Evolutionary conservation across 2,329 filamentous ascomycete species (phyloP).

Genomic region (Aspergillus pseudotamarii): DNA sequence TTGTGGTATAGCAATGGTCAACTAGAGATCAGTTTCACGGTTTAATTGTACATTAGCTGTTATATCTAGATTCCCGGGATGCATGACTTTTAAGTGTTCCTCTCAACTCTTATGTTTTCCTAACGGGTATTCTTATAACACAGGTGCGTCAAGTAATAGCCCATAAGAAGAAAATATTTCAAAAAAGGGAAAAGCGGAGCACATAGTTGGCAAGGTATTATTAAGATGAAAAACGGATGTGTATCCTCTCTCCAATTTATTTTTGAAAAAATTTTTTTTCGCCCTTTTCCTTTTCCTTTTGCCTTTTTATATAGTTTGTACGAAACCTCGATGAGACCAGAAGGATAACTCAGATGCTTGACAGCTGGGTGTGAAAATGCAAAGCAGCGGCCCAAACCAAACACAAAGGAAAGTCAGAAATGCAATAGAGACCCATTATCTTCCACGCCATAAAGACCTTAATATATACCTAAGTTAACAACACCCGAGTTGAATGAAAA

Average conservation of each 20-base stretch:
- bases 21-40: constrained; percentile 18
- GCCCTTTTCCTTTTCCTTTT: background rate
- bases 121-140: constrained; percentile 11
- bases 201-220: background rate
- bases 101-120: constrained; percentile 25
- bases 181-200: constrained; percentile 3
- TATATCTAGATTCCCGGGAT: constrained; percentile 32
- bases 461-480: constrained; percentile 8
- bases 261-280: background rate
- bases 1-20: constrained; percentile 26
- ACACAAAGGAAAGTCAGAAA: background rate
- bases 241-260: background rate
- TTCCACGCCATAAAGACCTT: background rate
- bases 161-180: constrained; percentile 1
- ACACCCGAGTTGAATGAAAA: background rate
- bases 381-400: background rate
- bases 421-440: background rate
- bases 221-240: background rate
- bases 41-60: constrained; percentile 36
- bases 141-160: constrained; percentile 6
- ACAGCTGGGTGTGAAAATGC: no score
- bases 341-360: background rate
- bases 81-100: constrained; percentile 9
- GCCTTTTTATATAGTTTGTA: background rate
- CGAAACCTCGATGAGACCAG: background rate